A percentile compares a stretch with the other conserved stretches of the same genome.
Conservation (phyloP, 768 basidiomycete species). For the Cantharellus anzutake region DNA sequence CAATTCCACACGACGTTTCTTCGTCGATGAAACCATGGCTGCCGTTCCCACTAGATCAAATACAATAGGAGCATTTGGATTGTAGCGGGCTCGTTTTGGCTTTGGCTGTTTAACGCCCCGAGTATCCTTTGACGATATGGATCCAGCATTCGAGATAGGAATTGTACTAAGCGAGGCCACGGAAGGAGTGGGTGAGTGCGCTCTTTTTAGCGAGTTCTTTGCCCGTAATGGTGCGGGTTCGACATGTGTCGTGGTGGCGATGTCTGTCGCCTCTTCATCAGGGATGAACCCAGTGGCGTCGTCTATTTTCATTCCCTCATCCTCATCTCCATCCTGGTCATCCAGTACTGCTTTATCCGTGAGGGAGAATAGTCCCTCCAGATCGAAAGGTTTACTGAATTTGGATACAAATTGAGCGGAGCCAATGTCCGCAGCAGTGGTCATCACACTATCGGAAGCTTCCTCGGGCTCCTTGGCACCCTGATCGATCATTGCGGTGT, state of each 20-base stretch:
- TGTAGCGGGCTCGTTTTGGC: conserved; percentile 3
- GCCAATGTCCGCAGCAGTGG: conserved; percentile 58
- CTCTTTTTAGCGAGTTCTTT: background rate
- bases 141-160: background rate
- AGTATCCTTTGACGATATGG: background rate
- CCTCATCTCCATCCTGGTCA: conserved; percentile 23
- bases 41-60: background rate
- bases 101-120: background rate
- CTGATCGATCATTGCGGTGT: conserved; percentile 4
- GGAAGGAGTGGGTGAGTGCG: conserved; percentile 1
- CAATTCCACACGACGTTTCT: conserved; percentile 5
- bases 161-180: background rate
- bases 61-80: background rate
- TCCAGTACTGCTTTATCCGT: conserved; percentile 56
- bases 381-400: conserved; percentile 61
- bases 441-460: conserved; percentile 27
- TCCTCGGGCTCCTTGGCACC: conserved; percentile 7
- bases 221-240: background rate
- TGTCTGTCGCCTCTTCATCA: background rate
- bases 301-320: conserved; percentile 16
- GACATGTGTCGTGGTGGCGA: background rate
- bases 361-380: conserved; percentile 61
- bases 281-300: conserved; percentile 12
- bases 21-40: background rate
- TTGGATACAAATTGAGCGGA: conserved; percentile 57